Evolutionary conservation across 257 asterid genomes (phyloP), one percentile per base, ranked within the genome.

Genomic region (Salvia hispanica): DNA sequence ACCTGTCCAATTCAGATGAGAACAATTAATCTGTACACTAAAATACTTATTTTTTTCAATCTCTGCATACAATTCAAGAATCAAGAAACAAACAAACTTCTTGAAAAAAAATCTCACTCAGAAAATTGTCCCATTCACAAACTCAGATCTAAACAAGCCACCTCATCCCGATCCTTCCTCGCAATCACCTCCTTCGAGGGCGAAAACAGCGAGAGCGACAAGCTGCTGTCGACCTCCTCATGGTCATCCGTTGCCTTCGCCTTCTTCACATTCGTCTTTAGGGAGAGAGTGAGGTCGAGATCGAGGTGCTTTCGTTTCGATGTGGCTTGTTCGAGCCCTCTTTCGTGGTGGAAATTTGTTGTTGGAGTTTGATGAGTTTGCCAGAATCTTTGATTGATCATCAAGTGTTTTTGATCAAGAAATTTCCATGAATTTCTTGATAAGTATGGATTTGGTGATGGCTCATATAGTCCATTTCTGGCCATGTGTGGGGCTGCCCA

Each of bases 271-370:
- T 25, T 36, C 43, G 81, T 72, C 77, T 86, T 79, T 25, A 89
- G 60, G 15, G 91, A 86, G 14, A 92, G 81, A 46, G 78, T 86
- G 74, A 92, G 86, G 68, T 87, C 95, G 39, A 92, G 98, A 73
- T 81, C 31, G 1, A 25, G 47, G 43, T 76, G 73, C 7, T 88
- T 87, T 70, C 96, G 75, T 66, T 86, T 89, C 72, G 54, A 65
- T 13, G 59, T 25, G 31, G 31, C 31, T 25, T 25, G 31, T 2
- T 25, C 31, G 31, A 25, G 31, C 2, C 31, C 31, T 25, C 31
- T 25, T 25, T 25, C 31, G 14, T 10, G 8, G 7, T 46, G 62
- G 67, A 47, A 56, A 64, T 55, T 25, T 25, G 31, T 25, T 25
- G 31, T 25, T 25, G 31, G 31, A 25, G 31, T 25, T 70, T 37